phyloP scores from a whole-genome alignment of 2,329 filamentous ascomycete genomes.

The Neofusicoccum parvum region DNA sequence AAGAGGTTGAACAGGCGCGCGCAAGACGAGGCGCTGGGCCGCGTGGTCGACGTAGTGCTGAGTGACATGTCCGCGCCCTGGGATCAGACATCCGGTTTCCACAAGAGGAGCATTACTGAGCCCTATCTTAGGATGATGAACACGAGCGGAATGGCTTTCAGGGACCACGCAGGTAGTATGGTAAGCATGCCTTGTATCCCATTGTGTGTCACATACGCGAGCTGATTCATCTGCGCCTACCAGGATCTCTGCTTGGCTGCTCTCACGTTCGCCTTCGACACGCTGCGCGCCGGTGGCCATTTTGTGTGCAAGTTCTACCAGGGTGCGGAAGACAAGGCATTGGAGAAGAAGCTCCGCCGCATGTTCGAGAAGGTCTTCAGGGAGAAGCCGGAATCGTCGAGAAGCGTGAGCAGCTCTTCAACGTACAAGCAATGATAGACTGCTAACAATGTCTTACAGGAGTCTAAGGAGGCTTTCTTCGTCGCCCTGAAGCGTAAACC shows the following conservation, averaged over 20 bases:
- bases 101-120: slow-evolving; percentile 89
- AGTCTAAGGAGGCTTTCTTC: slow-evolving; percentile 85
- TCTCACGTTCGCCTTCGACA: slow-evolving; percentile 81
- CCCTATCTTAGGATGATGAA: slow-evolving; percentile 99
- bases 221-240: neutral
- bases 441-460: slow-evolving; percentile 49
- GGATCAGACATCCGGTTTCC: slow-evolving; percentile 76
- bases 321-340: slow-evolving; percentile 77
- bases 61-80: slow-evolving; percentile 99
- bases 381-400: slow-evolving; percentile 89
- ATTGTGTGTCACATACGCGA: neutral
- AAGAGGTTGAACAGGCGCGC: slow-evolving; percentile 35
- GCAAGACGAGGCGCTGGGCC: slow-evolving; percentile 47
- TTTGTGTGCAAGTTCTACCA: slow-evolving; percentile 99
- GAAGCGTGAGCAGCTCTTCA: slow-evolving; percentile 64
- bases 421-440: neutral
- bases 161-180: slow-evolving; percentile 93
- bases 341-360: slow-evolving; percentile 73
- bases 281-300: slow-evolving; percentile 77
- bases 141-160: slow-evolving; percentile 83
- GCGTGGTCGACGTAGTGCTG: slow-evolving; percentile 85
- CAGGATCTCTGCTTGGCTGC: slow-evolving; percentile 91
- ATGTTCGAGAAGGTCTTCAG: slow-evolving; percentile 80
- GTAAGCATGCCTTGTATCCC: slow-evolving; percentile 55
- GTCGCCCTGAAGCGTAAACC: slow-evolving; percentile 73